A percentile compares a stretch with the other conserved stretches of the same genome.
These are phyloP conservation scores for Cymbopogon citratus DNA, from an alignment of 176 grass and related monocot genomes.

Conservation along the genomic window DNA sequence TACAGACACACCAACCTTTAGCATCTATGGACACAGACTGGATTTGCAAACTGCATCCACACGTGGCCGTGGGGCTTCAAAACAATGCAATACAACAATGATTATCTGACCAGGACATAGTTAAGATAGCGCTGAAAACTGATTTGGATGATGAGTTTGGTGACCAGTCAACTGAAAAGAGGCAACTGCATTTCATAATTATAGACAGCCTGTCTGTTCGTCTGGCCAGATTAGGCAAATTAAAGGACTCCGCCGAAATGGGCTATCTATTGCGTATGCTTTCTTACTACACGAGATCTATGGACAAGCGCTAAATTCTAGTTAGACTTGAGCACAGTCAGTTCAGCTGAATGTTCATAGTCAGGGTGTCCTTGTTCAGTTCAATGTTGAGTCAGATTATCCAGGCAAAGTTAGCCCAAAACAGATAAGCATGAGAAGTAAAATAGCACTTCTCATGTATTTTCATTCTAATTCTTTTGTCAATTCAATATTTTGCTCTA, in stretches of 20 bases:
- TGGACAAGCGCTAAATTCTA: conserved; percentile 7
- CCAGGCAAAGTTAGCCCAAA: not conserved
- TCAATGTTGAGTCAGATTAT: not conserved
- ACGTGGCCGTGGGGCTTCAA: conserved; percentile 3
- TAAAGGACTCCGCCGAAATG: not conserved
- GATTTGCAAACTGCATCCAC: conserved; percentile 20
- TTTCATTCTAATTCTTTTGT: not conserved
- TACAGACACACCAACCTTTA: conserved; percentile 20
- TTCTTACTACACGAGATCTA: not conserved
- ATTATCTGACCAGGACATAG: conserved; percentile 10
- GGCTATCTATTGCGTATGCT: not conserved
- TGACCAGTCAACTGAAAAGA: conserved; percentile 15
- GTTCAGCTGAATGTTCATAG: not conserved
- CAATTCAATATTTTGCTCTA: not conserved
- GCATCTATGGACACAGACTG: conserved; percentile 33
- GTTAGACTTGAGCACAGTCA: not conserved
- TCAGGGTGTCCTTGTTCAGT: not conserved
- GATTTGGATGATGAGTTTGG: conserved; percentile 24
- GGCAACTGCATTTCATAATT: conserved; percentile 6
- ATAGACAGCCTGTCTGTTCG: not conserved
- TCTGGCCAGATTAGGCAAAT: conserved; percentile 4
- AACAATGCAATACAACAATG: conserved; percentile 24
- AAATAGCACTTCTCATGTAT: not conserved
- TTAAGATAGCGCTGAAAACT: conserved; percentile 23
- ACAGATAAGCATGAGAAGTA: not conserved